Evolutionary conservation across 441 rosid species (phyloP), one percentile per base, ranked within the genome.

Genomic region (Populus hybrid): DNA sequence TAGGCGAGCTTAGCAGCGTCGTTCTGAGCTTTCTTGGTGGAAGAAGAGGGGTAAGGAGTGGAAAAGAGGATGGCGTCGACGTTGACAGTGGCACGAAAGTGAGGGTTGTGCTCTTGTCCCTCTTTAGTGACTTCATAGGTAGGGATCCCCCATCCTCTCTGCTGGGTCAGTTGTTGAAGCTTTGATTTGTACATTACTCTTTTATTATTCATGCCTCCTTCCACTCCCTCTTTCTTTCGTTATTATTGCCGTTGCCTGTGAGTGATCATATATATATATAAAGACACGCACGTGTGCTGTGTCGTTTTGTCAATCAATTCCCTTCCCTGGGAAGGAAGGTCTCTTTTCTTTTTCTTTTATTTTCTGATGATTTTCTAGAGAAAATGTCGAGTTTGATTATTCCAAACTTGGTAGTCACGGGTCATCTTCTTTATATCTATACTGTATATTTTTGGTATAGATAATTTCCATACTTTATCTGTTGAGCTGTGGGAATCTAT

Each of bases 141-240:
- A 2, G 92, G 90, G 59, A 87, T 46, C 9, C 2, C 6, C 90
- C 91, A 88, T 18, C 23, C 32, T 12, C 66, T 75, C 70, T 61
- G 79, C 6, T 87, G 91, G 68, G 91, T 89, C 3, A 88, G 79
- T 81, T 84, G 88, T 21, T 91, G 93, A 11, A 89, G 81, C 81
- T 64, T 83, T 38, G 91, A 50, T 71, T 89, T 88, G 79, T 73
- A 81, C 94, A 90, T 90, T 67, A n/a, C 0, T 73, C 46, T 14
- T 34, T 63, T 10, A 16, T 20, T 0, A 14, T 23, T 61, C 2
- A 6, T 30, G 32, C 32, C 4, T 30, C 32, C 32, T 30, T 30
- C 21, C 18, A 6, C 21, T 61, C 0, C 14, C 4, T 20, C 7
- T 10, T 3, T 12, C 12, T 23, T 24, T 30, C 10, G 1, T 14